Evolutionary conservation across 176 grass and related monocot genomes (phyloP).

Genomic region (Triticum monococcum): DNA sequence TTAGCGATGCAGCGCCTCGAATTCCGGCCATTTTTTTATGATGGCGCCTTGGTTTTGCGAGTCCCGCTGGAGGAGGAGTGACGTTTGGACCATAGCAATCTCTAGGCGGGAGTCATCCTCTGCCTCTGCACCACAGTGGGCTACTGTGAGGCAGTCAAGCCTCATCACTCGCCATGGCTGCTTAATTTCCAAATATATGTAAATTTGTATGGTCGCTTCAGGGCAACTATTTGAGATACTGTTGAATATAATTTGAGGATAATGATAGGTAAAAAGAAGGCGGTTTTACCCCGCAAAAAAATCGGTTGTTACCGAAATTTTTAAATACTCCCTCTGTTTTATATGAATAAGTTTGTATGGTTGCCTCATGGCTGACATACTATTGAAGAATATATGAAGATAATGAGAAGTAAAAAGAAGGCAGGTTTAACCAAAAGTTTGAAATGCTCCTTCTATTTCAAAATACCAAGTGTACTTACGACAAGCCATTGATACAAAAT

Average conservation of each 20-base stretch:
- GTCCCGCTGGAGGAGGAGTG: constrained; percentile 59
- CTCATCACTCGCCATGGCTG: not conserved
- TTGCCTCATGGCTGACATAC: no score
- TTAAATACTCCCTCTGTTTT: not conserved
- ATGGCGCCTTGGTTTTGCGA: constrained; percentile 39
- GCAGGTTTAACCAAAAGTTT: no score
- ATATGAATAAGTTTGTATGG: no score
- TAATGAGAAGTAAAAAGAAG: no score
- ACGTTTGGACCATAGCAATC: constrained; percentile 86
- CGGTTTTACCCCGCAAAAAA: not conserved
- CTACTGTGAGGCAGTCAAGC: not conserved
- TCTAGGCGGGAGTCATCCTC: constrained; percentile 53
- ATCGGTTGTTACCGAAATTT: no score
- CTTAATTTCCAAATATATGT: not conserved
- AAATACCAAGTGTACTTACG: no score
- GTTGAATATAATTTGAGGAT: not conserved
- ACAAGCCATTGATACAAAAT: no score
- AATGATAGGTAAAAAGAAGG: not conserved
- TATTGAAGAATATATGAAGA: no score
- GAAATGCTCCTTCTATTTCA: no score
- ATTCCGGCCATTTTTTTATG: constrained; percentile 49
- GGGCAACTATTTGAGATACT: not conserved
- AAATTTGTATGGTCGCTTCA: no score
- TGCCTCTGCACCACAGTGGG: constrained; percentile 28
- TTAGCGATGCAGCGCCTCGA: constrained; percentile 44